Percentiles rank a stretch among this genome's conserved stretches.
Evolutionary conservation across 495 filamentous ascomycete species (phyloP).

Genomic region (Apiosordaria backusii): DNA sequence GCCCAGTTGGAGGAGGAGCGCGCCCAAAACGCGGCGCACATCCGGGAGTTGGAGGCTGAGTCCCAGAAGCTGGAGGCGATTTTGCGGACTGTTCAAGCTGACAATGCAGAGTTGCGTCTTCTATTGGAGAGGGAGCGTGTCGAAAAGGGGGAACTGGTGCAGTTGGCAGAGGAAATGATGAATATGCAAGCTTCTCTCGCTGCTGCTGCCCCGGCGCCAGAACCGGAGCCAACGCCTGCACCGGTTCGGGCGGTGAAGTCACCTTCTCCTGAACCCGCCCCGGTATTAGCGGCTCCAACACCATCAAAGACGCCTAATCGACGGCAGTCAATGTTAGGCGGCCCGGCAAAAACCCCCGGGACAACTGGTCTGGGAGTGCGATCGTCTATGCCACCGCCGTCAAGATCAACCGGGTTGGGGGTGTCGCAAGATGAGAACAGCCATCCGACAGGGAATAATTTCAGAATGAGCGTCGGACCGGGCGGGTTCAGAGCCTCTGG

Average conservation of each 20-base stretch:
- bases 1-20: conserved; percentile 45
- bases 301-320: conserved; percentile 12
- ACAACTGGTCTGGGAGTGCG: background rate
- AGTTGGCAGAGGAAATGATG: conserved; percentile 88
- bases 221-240: conserved; percentile 12
- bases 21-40: conserved; percentile 48
- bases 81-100: conserved; percentile 58
- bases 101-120: conserved; percentile 60
- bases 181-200: conserved; percentile 41
- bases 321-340: conserved; percentile 9
- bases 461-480: conserved; percentile 11
- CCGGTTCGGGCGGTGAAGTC: background rate
- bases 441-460: conserved; percentile 12
- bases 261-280: background rate
- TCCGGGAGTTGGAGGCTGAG: conserved; percentile 59
- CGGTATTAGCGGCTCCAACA: background rate
- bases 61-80: conserved; percentile 69
- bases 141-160: conserved; percentile 93
- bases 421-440: background rate
- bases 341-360: background rate
- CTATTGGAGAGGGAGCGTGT: conserved; percentile 74
- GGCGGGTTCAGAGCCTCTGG: conserved; percentile 37
- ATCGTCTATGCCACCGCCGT: conserved; percentile 4
- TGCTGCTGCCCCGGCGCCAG: conserved; percentile 12
- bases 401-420: background rate